A percentile compares a stretch with the other conserved stretches of the same genome.
Conservation (phyloP, 768 basidiomycete species). For the Krasilnikovozyma curviuscula region DNA sequence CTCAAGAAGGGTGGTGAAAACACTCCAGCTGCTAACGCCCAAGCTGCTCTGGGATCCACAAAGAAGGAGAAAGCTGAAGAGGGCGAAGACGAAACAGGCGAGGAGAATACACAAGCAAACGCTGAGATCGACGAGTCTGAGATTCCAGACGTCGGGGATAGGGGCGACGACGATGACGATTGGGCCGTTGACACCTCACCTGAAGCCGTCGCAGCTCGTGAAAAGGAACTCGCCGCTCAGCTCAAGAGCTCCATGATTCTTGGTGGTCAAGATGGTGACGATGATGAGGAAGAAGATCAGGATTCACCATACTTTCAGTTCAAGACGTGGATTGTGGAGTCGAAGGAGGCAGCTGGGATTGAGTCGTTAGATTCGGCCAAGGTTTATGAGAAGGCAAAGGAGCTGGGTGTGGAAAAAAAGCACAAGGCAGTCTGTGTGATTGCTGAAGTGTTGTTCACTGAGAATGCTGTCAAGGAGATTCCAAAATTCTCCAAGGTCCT, state of each 20-base stretch:
- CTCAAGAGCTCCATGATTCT: conserved; percentile 34
- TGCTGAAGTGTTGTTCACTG: conserved; percentile 64
- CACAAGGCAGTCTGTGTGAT: conserved; percentile 73
- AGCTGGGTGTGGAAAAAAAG: conserved; percentile 81
- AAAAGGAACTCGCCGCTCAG: conserved; percentile 48
- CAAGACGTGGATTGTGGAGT: conserved; percentile 67
- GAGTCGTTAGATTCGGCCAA: conserved; percentile 31
- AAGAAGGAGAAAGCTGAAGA: conserved; percentile 26
- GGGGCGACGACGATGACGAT: conserved; percentile 35
- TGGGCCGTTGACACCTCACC: conserved; percentile 87
- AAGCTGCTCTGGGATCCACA: conserved; percentile 9
- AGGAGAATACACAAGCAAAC: conserved; percentile 3
- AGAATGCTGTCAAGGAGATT: conserved; percentile 47
- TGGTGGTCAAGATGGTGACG: conserved; percentile 46
- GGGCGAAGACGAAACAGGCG: conserved; percentile 13
- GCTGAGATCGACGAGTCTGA: conserved; percentile 38
- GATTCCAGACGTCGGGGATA: conserved; percentile 28
- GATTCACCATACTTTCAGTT: conserved; percentile 73
- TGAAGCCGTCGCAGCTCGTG: conserved; percentile 67
- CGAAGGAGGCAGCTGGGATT: conserved; percentile 29
- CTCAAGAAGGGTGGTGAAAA: conserved; percentile 26
- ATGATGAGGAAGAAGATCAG: conserved; percentile 57
- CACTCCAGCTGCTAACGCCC: conserved; percentile 12
- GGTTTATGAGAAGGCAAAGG: conserved; percentile 73
- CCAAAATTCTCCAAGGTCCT: conserved; percentile 48